Base-by-base conservation (phyloP, 2,329 filamentous ascomycete genomes). In the Aspergillaceae sp. region DNA sequence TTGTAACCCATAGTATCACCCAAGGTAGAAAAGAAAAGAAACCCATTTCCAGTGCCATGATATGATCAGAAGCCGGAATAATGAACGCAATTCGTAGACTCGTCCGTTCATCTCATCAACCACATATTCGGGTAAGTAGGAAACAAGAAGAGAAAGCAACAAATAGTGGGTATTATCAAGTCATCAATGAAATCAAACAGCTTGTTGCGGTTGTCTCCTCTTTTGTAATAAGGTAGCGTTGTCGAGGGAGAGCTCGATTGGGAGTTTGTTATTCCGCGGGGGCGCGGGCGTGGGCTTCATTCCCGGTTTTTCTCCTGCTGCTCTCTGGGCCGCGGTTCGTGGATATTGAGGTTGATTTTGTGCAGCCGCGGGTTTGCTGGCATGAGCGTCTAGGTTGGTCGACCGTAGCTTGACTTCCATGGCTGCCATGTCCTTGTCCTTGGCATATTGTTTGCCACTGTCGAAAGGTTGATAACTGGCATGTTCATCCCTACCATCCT, bases 171-270 rank as follows among this genome's bases (percentile, higher is more conserved):
- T n/a, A 36, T 36, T 19, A 19, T 19, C 19, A 19, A 19, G n/a
- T 6, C n/a, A 7, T 5, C 3, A 36, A 8, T 11, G n/a, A n/a
- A 19, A 38, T 10, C 27, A 38, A 26, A 19, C 36, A 27, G 19
- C 58, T 11, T 63, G 62, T 28, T 66, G 56, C 45, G 62, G 62
- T 42, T 63, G 79, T 29, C 73, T 73, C 53, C 81, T 72, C 56
- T 90, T 80, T 30, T 90, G 90, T 4, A 98, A 73, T 43, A 98
- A 69, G 1, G 90, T 97, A 1, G 92, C 87, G 46, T 92, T 92
- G 54, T 94, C 88, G 34, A 98, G 72, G 61, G 82, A 96, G 41
- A 98, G 77, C 68, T 98, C 92, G 56, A 98, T 98, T 0, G 86
- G 82, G 30, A 87, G 89, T 66, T 84, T 86, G 56, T 86, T 81